Conservation (phyloP, 768 basidiomycete species). For the Auricularia cornea region DNA sequence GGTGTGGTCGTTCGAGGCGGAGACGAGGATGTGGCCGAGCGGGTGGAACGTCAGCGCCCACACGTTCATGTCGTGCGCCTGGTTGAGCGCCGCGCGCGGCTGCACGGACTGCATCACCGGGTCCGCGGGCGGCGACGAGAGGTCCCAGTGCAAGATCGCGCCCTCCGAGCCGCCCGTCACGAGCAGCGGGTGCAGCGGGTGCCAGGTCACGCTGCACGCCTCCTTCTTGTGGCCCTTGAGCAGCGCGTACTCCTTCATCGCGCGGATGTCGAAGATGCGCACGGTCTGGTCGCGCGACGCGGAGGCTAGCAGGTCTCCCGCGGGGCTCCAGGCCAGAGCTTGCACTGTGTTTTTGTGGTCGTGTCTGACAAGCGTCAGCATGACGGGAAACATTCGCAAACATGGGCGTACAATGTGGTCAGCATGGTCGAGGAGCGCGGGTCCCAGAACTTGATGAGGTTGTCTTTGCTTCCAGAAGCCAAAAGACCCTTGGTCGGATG, state of each 20-base stretch:
- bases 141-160: conserved; percentile 88
- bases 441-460: conserved; percentile 99
- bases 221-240: conserved; percentile 98
- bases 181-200: conserved; percentile 86
- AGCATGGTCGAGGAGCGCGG: conserved; percentile 86
- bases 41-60: conserved; percentile 96
- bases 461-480: conserved; percentile 94
- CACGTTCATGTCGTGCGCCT: conserved; percentile 96
- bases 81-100: conserved; percentile 80
- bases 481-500: conserved; percentile 94
- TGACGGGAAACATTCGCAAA: no score
- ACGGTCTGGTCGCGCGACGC: conserved; percentile 93
- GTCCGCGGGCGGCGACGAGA: conserved; percentile 28
- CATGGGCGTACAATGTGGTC: conserved; percentile 67
- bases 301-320: conserved; percentile 89
- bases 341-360: conserved; percentile 97
- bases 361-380: conserved; percentile 52
- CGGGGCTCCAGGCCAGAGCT: conserved; percentile 86
- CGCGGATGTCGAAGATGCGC: conserved; percentile 94
- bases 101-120: conserved; percentile 14
- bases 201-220: conserved; percentile 95
- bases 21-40: conserved; percentile 87
- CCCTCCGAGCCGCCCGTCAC: conserved; percentile 94
- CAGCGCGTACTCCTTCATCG: conserved; percentile 90
- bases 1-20: conserved; percentile 96